These are phyloP conservation scores for Adansonia madagascariensis DNA, from an alignment of 441 rosid species.

Conservation along the genomic window DNA sequence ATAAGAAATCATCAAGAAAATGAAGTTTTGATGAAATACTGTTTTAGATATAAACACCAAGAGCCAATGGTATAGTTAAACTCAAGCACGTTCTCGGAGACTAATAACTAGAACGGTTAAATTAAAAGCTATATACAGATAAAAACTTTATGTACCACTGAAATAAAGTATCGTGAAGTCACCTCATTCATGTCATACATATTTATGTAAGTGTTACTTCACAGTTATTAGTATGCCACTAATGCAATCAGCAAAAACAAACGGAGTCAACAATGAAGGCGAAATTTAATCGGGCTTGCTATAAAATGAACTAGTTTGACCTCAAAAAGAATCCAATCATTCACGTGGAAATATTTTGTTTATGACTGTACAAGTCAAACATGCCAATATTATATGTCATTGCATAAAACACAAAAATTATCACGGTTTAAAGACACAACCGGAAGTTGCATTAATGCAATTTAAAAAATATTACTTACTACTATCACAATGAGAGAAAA, in stretches of 20 bases:
- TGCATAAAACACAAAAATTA: background rate
- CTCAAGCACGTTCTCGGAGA: constrained; percentile 12
- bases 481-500: background rate
- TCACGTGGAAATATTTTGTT: background rate
- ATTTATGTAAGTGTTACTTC: background rate
- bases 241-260: background rate
- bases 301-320: background rate
- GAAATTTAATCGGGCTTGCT: constrained; percentile 4
- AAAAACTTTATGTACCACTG: background rate
- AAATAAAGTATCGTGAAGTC: background rate
- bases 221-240: background rate
- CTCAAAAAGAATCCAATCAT: background rate
- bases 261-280: background rate
- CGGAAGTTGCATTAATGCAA: background rate
- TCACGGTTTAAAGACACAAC: background rate
- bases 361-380: background rate
- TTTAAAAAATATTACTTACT: background rate
- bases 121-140: background rate
- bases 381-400: background rate
- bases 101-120: background rate
- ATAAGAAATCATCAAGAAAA: background rate
- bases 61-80: background rate
- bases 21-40: background rate
- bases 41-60: background rate
- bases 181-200: constrained; percentile 5